Percentiles rank a stretch among this genome's conserved stretches.
Evolutionary conservation across 805 yeast species (phyloP).

Genomic region (Zygoascus flipseniorum): DNA sequence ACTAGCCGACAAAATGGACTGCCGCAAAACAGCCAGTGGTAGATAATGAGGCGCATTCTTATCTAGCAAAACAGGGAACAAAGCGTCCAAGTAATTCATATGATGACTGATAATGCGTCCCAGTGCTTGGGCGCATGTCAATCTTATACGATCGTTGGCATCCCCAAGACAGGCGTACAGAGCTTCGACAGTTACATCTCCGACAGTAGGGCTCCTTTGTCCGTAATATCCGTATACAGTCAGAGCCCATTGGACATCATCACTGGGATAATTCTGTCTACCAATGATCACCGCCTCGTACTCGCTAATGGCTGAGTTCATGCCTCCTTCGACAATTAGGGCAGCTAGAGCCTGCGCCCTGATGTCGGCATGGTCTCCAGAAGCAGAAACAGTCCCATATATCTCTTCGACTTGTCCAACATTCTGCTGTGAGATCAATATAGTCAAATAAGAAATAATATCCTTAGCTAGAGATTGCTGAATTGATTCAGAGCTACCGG

Average conservation of each 20-base stretch:
- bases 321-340: not conserved
- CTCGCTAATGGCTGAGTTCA: not conserved
- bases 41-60: conserved; percentile 4
- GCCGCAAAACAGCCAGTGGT: not conserved
- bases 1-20: not conserved
- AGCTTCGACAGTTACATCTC: not conserved
- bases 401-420: not conserved
- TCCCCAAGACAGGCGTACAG: not conserved
- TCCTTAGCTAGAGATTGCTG: not conserved
- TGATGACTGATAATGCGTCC: conserved; percentile 42
- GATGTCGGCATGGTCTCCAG: not conserved
- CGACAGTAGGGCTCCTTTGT: not conserved
- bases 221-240: conserved; percentile 1
- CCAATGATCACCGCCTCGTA: not conserved
- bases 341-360: conserved; percentile 1
- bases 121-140: conserved; percentile 40
- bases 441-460: not conserved
- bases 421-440: not conserved
- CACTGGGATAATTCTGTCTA: not conserved
- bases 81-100: conserved; percentile 31
- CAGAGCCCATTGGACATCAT: not conserved
- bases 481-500: not conserved
- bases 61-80: conserved; percentile 28
- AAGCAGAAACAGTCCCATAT: not conserved
- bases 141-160: not conserved